Base-by-base conservation (phyloP, 495 filamentous ascomycete species). In the Peziza echinospora region DNA sequence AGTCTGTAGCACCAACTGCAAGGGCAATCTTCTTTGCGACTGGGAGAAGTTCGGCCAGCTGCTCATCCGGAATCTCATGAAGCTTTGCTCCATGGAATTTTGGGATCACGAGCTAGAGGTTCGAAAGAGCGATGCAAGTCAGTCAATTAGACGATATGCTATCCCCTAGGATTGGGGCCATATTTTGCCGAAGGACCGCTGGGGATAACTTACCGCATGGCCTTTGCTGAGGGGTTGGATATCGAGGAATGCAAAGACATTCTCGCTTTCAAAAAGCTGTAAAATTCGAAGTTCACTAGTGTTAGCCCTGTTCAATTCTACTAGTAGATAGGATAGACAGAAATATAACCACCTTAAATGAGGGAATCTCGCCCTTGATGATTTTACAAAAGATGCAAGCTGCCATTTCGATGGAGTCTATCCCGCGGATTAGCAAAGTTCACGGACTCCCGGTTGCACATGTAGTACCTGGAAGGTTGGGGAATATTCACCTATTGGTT, bases 351-450 rank as follows among this genome's bases (percentile, higher is more conserved):
- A 58, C 55, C 52, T 93, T 94, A 67, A 93, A 82, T 55, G 78
- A 82, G 42, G 87, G 85, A 66, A 94, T 93, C 37, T 94, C 86
- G 53, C 84, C 89, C 70, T 91, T 92, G 65, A 97, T 80, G 61
- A 97, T 96, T 60, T 81, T 92, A 73, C 89, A 97, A 69, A 97
- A 97, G 62, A 96, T 86, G 57, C 89, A 97, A 40, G 82, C 72
- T 19, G 77, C 70, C 30, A 37, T 37, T 4, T 11, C 30, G n/a
- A n/a, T n/a, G n/a, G 64, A n/a, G n/a, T n/a, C n/a, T n/a, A n/a
- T n/a, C n/a, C n/a, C n/a, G n/a, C n/a, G n/a, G n/a, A n/a, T n/a
- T n/a, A 34, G 26, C 7, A 34, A 34, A 34, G 26, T 34, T n/a
- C 7, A 34, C 26, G 26, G 26, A 7, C n/a, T 8, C 26, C 7